Evolutionary conservation across 345 rosid genomes (phyloP), one percentile per base, ranked within the genome.

Genomic region (Rhodamnia argentea): DNA sequence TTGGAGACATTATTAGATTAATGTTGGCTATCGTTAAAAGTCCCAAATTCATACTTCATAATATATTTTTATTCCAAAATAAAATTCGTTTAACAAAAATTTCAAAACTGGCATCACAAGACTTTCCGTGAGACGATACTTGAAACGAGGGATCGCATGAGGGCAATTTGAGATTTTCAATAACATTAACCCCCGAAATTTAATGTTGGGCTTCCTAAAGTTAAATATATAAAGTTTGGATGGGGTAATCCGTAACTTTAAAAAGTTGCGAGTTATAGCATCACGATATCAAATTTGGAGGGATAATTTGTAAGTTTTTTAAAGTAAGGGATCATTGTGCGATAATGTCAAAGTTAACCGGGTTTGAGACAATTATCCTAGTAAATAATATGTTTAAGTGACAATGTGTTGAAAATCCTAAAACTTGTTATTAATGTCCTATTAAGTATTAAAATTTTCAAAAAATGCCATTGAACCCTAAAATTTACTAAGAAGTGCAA

Each of bases 21-120:
- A 2, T 9, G 0, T 6, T 6, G 10, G 7, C 2, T 60, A 60
- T 13, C 37, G 13, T 27, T 2, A 3, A 60, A 60, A 60, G 22
- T 14, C 1, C 0, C 10, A 60, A 6, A 60, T 3, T 1, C 1
- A 1, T 14, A 27, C 40, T 14, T 9, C 20, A 14, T 13, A 27
- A 60, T 27, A 27, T 27, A 14, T 14, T 4, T 26, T 13, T 27
- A 27, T 4, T 6, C 15, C 10, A 60, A 60, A 60, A 0, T 60
- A 14, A 27, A 60, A 27, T 60, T 27, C 40, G 2, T 27, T 7
- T 60, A 7, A 4, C 14, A 10, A 14, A 60, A 60, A 27, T 14
- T 27, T 9, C 22, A 60, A n/a, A 1, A 27, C 3, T 60, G 13
- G 74, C 0, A 27, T 27, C 22, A 14, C 0, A 0, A 27, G 29